phyloP scores from a whole-genome alignment of 2,329 filamentous ascomycete species.

The Ceratocystis papillata region DNA sequence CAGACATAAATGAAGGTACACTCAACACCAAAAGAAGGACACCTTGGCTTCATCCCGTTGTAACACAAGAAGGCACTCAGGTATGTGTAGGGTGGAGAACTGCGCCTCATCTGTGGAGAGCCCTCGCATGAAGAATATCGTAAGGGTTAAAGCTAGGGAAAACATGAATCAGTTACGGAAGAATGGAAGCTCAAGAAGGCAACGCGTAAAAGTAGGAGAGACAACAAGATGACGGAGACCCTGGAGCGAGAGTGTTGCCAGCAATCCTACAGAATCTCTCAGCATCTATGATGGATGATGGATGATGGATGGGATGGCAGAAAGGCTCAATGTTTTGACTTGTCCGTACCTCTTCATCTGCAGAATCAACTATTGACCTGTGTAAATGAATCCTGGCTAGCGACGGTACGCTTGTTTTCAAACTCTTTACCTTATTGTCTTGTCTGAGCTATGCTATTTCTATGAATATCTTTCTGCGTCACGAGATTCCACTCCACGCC shows the following conservation, averaged over 20 bases:
- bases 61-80: too few species aligned
- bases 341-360: too few species aligned
- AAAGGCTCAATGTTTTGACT: too few species aligned
- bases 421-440: not conserved
- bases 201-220: not conserved
- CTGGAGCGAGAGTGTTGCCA: not conserved
- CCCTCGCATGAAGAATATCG: not conserved
- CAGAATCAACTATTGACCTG: too few species aligned
- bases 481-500: not conserved
- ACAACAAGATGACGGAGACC: not conserved
- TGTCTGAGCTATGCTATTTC: not conserved
- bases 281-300: not conserved
- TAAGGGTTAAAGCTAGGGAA: not conserved
- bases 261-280: not conserved
- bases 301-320: not conserved
- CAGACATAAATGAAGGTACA: too few species aligned
- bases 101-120: not conserved
- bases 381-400: too few species aligned
- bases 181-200: conserved; percentile 12
- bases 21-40: not conserved
- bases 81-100: not conserved
- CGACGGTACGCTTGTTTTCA: not conserved
- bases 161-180: not conserved
- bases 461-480: not conserved
- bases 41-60: not conserved